Base-by-base conservation (phyloP, 495 filamentous ascomycete species). In the Massariosphaeria phaeospora region DNA sequence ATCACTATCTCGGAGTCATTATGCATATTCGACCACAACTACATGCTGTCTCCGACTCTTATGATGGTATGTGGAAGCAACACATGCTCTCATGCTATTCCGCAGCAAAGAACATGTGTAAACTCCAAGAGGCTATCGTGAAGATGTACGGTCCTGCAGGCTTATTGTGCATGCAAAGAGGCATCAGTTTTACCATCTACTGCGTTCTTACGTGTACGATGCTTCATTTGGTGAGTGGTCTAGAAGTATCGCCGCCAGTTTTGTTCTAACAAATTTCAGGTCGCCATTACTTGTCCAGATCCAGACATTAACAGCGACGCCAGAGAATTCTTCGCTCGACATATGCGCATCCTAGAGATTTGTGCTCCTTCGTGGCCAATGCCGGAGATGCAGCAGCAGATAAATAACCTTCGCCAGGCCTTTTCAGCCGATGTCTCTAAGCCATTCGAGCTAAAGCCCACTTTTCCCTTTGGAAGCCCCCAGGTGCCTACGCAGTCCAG, bases 111-210 rank as follows among this genome's bases (percentile, higher is more conserved):
- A 81, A 76, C 56, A 79, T 98, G 21, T 95, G 93, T 72, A 81
- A 88, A 55, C 69, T 97, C n/a, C 88, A 96, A 66, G 93, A 97
- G 72, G 85, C 82, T 10, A 83, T 97, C 52, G 64, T 94, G 41
- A 74, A 83, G 47, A 76, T 79, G 1, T 95, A 85, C 67, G 89
- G 90, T 1, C 70, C 95, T 39, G 77, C 79, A 39, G 94, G 93
- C 1, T 74, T 97, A 1, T 77, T 91, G 52, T 94, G 84, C 75
- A 97, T 98, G 93, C 84, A 89, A 66, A 78, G 93, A 57, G 93
- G 93, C 30, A 88, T 96, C 63, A 95, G 89, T 72, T 96, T 95
- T 67, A 89, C 90, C 18, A 94, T 98, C 18, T 98, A 98, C 64
- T 82, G 82, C 35, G 79, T 96, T 24, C 75, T 98, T 31, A 95